A percentile compares a stretch with the other conserved stretches of the same genome.
These are phyloP conservation scores for Malus asiatica DNA, from an alignment of 306 rosid species.

Conservation along the genomic window DNA sequence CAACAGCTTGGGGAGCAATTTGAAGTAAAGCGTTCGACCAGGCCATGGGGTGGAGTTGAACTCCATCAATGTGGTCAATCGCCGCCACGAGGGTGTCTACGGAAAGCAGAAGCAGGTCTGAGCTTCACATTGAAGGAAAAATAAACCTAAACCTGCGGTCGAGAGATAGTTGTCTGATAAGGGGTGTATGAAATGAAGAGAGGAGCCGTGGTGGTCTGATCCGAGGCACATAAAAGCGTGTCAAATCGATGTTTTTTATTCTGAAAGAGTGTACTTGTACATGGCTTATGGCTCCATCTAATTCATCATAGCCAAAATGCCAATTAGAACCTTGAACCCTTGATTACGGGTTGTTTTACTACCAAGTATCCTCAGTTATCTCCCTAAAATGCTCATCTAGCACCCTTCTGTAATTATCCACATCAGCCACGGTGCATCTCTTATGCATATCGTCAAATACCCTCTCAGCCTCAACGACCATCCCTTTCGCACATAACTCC, in stretches of 20 bases:
- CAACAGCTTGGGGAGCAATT: not conserved
- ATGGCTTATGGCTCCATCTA: not conserved
- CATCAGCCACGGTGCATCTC: slow-evolving; percentile 16
- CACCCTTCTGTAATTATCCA: slow-evolving; percentile 20
- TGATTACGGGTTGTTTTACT: not conserved
- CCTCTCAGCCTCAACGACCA: slow-evolving; percentile 24
- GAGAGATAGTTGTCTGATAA: no score
- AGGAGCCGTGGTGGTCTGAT: no score
- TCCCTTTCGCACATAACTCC: slow-evolving; percentile 23
- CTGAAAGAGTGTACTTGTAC: not conserved
- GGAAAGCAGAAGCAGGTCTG: no score
- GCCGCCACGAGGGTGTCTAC: not conserved
- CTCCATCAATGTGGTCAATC: slow-evolving; percentile 22
- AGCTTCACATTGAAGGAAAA: no score
- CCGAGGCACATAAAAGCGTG: not conserved
- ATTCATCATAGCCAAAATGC: no score
- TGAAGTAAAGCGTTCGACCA: slow-evolving; percentile 28
- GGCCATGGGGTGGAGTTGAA: slow-evolving; percentile 30
- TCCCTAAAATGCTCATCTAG: slow-evolving; percentile 5
- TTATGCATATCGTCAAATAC: slow-evolving; percentile 27
- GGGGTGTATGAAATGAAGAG: no score
- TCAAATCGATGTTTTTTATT: not conserved
- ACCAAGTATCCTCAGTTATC: not conserved
- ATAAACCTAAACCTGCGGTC: no score
- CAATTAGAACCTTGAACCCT: not conserved